These are phyloP conservation scores for Mixia osmundae DNA, from an alignment of 1,284 basidiomycete genomes.

Conservation along the genomic window DNA sequence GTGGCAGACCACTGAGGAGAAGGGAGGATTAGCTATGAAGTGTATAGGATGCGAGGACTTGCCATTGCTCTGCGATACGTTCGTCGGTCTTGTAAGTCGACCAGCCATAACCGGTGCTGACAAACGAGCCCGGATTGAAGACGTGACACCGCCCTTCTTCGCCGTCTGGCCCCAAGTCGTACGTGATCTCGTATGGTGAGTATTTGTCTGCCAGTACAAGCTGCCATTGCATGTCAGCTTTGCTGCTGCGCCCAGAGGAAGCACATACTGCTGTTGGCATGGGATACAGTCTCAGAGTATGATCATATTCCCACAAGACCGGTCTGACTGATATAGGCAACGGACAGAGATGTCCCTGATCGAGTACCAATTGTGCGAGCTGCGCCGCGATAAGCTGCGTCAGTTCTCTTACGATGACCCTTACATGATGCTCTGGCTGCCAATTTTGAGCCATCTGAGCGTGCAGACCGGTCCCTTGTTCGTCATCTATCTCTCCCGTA, in stretches of 20 bases:
- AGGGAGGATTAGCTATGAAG: too few species aligned
- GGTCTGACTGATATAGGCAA: constrained; percentile 64
- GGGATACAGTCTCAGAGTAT: constrained; percentile 77
- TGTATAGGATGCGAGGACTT: too few species aligned
- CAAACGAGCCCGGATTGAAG: constrained; percentile 59
- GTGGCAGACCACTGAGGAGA: too few species aligned
- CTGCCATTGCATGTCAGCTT: constrained; percentile 24
- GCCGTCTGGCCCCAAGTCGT: constrained; percentile 30
- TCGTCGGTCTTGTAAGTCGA: constrained; percentile 2
- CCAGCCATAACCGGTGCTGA: constrained; percentile 8
- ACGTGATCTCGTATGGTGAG: constrained; percentile 46
- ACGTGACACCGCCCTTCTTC: constrained; percentile 56
- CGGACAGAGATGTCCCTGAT: constrained; percentile 75
- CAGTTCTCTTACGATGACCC: background rate
- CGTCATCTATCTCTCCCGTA: constrained; percentile 42
- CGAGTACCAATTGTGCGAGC: constrained; percentile 80
- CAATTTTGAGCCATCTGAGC: background rate
- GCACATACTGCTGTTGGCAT: constrained; percentile 61
- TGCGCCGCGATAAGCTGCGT: constrained; percentile 20
- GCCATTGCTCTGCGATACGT: background rate
- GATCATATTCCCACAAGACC: constrained; percentile 73
- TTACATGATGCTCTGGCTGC: background rate
- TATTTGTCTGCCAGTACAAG: constrained; percentile 4
- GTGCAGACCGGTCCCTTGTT: constrained; percentile 51
- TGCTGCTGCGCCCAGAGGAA: background rate